Base-by-base conservation (phyloP, 257 asterid genomes). In the Gentiana macrophylla region DNA sequence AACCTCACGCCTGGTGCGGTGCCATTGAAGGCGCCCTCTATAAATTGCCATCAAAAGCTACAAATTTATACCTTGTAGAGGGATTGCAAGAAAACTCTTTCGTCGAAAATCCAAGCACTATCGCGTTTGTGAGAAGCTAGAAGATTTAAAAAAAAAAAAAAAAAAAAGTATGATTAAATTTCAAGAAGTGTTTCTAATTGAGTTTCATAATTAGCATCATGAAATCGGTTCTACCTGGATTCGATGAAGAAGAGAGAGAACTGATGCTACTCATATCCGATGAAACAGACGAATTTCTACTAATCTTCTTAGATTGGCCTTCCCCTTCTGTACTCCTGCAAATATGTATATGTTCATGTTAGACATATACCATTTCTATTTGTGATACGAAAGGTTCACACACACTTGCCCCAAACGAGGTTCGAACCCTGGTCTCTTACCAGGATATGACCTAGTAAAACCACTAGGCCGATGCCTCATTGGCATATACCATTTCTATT, bases 191-290 rank as follows among this genome's bases (percentile, higher is more conserved):
- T 24, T 24, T 24, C 24, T 24, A 24, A 24, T 24, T 24, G 24
- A 24, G 24, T 24, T 24, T 24, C 24, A 24, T 24, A 24, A 24
- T 24, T 24, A 24, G 24, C 45, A 2, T 34, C 4, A 43, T 8
- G 44, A 15, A 60, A 5, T 52, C 12, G 54, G 49, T 48, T 57
- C 53, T 53, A 91, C 98, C 96, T 81, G 84, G 73, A 79, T 56
- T 79, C 47, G 83, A 74, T 62, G 84, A 62, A 54, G 88, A 72
- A 35, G 84, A 76, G 55, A 63, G 66, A 52, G 76, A 70, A 73
- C 83, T 79, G 70, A 80, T 77, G 79, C 87, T 76, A 72, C 95
- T 87, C 74, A 83, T 79, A 65, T 87, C 98, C 52, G 98, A 86
- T 60, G 94, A 80, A 67, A 79, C 81, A 8, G 96, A 90, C 59